These are phyloP conservation scores for Penicillium decumbens DNA, from an alignment of 2,329 filamentous ascomycete species.

Conservation along the genomic window DNA sequence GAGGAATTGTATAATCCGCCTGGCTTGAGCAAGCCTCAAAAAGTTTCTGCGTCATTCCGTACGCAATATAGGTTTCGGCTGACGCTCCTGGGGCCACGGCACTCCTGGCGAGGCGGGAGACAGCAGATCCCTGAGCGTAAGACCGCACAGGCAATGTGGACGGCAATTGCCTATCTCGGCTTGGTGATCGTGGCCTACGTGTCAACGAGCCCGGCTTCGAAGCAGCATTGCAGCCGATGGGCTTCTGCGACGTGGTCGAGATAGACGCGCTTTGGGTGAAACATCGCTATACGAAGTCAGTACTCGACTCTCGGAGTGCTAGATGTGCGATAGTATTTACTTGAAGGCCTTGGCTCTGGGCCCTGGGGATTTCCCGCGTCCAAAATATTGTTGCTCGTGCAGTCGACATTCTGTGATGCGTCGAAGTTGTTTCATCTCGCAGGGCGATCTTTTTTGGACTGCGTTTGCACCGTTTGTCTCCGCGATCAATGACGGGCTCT, in stretches of 20 bases:
- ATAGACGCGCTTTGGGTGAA: slow-evolving; percentile 9
- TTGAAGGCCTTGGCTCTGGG: slow-evolving; percentile 16
- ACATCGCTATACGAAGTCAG: slow-evolving; percentile 9
- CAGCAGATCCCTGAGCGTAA: slow-evolving; percentile 18
- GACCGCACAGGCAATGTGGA: slow-evolving; percentile 4
- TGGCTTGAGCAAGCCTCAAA: slow-evolving; percentile 69
- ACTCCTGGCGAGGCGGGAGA: slow-evolving; percentile 27
- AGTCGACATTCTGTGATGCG: slow-evolving; percentile 21
- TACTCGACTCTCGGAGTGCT: background rate
- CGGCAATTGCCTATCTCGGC: slow-evolving; percentile 19
- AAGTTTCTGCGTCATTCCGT: slow-evolving; percentile 71
- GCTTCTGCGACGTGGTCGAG: slow-evolving; percentile 4
- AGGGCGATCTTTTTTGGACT: slow-evolving; percentile 23
- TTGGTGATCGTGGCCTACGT: background rate
- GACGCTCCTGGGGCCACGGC: slow-evolving; percentile 37
- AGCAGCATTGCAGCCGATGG: background rate
- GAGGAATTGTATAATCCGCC: slow-evolving; percentile 71
- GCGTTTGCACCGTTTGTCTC: background rate
- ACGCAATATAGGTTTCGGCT: slow-evolving; percentile 69
- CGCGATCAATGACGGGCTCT: background rate
- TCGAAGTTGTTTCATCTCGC: slow-evolving; percentile 15
- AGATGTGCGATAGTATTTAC: slow-evolving; percentile 10
- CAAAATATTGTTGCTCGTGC: slow-evolving; percentile 18
- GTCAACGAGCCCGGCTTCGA: background rate
- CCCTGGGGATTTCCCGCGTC: slow-evolving; percentile 17